Base-by-base conservation (phyloP, 495 filamentous ascomycete genomes). In the Chaetomium cochliodes region DNA sequence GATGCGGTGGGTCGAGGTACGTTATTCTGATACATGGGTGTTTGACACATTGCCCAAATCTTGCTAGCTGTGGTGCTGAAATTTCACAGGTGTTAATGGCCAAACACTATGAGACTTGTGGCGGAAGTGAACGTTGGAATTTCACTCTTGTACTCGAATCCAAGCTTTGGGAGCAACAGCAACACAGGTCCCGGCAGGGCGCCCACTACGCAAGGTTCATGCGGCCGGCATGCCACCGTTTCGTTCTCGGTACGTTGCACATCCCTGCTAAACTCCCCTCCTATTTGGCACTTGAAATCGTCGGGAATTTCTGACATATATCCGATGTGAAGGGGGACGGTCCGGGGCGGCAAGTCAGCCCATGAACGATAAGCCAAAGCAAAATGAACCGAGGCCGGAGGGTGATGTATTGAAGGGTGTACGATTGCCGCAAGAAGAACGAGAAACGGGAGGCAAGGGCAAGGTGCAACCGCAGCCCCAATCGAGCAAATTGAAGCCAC, bases 1-100 rank as follows among this genome's bases (percentile, higher is more conserved):
- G 44, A 47, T 47, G 44, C 44, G 44, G n/a, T 47, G 44, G 44
- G 44, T 47, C 44, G 44, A 47, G 44, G 44, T 20, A 47, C 4
- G 44, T 47, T 47, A 47, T n/a, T 7, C 1, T 47, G 4, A 18
- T n/a, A 20, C 44, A 5, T 1, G 4, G 4, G 3, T 30, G 6
- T 30, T 47, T 47, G 44, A n/a, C 5, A n/a, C 2, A 18, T 47
- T 30, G 2, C 28, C 28, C 28, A 2, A 2, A 30, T 30, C 28
- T 6, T 6, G 2, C 28, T 6, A 3, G 6, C 28, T 30, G 44
- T n/a, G 11, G 44, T 20, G 16, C 44, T 47, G 44, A 47, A 18
- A 47, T n/a, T 1, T 16, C 16, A 9, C 5, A 47, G 44, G 44
- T 47, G 16, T 20, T 47, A 12, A 47, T 47, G 44, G 15, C 44